Evolutionary conservation across 768 basidiomycete species (phyloP).

Genomic region (Suillus luteus): DNA sequence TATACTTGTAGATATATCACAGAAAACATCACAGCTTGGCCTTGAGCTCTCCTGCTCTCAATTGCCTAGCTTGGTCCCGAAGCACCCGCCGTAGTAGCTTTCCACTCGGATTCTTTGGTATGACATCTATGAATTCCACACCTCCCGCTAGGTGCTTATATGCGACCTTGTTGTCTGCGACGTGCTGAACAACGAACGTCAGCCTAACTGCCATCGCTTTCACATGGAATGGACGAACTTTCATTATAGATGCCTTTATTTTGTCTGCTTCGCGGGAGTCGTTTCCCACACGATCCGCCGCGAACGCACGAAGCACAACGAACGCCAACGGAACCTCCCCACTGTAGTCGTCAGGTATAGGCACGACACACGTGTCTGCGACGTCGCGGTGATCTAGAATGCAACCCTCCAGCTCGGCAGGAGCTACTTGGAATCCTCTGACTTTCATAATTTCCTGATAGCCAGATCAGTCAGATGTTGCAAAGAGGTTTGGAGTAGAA

Average conservation of each 20-base stretch:
- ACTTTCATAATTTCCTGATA: constrained; percentile 69
- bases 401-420: constrained; percentile 71
- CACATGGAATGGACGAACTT: constrained; percentile 36
- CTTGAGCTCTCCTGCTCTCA: neutral
- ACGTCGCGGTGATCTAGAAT: constrained; percentile 60
- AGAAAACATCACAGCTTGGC: neutral
- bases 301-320: constrained; percentile 50
- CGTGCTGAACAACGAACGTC: constrained; percentile 41
- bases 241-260: constrained; percentile 49
- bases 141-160: constrained; percentile 65
- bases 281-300: constrained; percentile 36
- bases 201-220: constrained; percentile 3
- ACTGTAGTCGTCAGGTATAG: constrained; percentile 67
- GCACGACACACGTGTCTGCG: constrained; percentile 63
- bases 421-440: constrained; percentile 73
- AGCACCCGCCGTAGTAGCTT: constrained; percentile 54
- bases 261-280: constrained; percentile 31
- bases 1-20: neutral
- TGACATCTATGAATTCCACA: constrained; percentile 53
- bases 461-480: neutral
- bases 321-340: constrained; percentile 76
- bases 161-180: constrained; percentile 52
- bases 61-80: constrained; percentile 47
- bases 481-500: neutral
- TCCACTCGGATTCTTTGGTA: constrained; percentile 68